Conservation (phyloP, 2,329 filamentous ascomycete genomes). For the Aureobasidium uvarum region DNA sequence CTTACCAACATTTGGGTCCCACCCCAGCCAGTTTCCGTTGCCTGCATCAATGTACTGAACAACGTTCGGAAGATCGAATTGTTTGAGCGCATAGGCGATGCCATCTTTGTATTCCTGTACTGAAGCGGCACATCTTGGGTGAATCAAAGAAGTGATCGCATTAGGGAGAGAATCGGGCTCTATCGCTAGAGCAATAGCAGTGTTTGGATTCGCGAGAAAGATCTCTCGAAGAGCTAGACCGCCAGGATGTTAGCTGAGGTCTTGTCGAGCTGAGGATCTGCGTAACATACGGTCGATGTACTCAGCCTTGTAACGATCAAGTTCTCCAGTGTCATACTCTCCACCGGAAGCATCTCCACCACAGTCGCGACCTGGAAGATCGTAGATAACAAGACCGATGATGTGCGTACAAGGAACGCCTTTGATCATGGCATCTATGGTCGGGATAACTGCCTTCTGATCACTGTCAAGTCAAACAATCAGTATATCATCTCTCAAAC, state of each 20-base stretch:
- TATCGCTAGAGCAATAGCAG: constrained; percentile 14
- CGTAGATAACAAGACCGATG: constrained; percentile 14
- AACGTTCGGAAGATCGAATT: constrained; percentile 21
- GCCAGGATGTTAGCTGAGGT: not conserved
- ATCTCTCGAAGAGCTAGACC: constrained; percentile 12
- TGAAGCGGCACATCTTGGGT: constrained; percentile 18
- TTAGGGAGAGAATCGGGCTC: constrained; percentile 18
- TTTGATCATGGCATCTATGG: constrained; percentile 16
- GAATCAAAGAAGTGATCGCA: constrained; percentile 7
- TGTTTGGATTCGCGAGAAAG: constrained; percentile 13
- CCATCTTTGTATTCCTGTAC: constrained; percentile 19
- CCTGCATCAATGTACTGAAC: constrained; percentile 16
- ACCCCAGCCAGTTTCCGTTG: constrained; percentile 13
- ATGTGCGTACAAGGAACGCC: constrained; percentile 10
- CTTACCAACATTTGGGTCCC: constrained; percentile 19
- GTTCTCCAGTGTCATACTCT: constrained; percentile 14
- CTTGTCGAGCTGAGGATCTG: not conserved
- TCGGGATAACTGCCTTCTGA: constrained; percentile 15
- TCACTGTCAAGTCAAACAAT: constrained; percentile 6
- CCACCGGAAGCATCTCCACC: constrained; percentile 14
- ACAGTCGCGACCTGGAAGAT: constrained; percentile 20
- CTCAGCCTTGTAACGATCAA: constrained; percentile 13
- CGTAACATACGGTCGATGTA: constrained; percentile 15
- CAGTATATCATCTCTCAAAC: not conserved
- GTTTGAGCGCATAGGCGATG: constrained; percentile 18